Evolutionary conservation across 345 rosid species (phyloP), one percentile per base, ranked within the genome.

Genomic region (Eutrema yunnanense): DNA sequence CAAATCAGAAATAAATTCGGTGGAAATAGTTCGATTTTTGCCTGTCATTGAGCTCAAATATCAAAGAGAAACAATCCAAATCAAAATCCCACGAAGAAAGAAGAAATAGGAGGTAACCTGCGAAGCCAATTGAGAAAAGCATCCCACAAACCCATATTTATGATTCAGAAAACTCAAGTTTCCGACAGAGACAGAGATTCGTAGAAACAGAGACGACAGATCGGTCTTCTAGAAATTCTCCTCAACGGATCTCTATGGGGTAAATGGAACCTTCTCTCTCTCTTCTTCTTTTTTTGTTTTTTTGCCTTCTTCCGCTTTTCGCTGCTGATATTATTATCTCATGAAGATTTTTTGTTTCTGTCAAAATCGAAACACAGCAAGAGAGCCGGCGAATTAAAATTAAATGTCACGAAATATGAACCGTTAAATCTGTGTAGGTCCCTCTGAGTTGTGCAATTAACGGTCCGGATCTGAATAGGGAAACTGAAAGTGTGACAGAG

Each of bases 81-180:
- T 37, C 8, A 60, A 36, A 46, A 38, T 0, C 40, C 7, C 19
- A 54, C 8, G 0, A 51, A 69, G 9, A 29, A 58, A 54, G 22
- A 22, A 27, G 16, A 54, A 26, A 42, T 8, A 16, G 40, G 52
- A 50, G 10, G 42, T 6, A 49, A 86, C 93, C 90, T 88, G 44
- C 90, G 93, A 59, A 88, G 92, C 92, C 92, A 88, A 80, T 86
- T 86, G 82, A 88, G 90, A 76, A 88, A 76, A 71, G 87, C 87
- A 78, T 88, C 93, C 86, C 81, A 88, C 47, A 86, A 80, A 37
- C 90, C 90, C 92, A 87, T 87, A 14, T 16, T 50, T 68, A 63
- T 1, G 50, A 67, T 65, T 64, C 54, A 72, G 76, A 49, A 34
- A 71, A 50, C 42, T 46, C 59, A 70, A 41, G 14, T 61, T 67